phyloP scores from a whole-genome alignment of 1,139 yeast species.

The Taphrina communis region DNA sequence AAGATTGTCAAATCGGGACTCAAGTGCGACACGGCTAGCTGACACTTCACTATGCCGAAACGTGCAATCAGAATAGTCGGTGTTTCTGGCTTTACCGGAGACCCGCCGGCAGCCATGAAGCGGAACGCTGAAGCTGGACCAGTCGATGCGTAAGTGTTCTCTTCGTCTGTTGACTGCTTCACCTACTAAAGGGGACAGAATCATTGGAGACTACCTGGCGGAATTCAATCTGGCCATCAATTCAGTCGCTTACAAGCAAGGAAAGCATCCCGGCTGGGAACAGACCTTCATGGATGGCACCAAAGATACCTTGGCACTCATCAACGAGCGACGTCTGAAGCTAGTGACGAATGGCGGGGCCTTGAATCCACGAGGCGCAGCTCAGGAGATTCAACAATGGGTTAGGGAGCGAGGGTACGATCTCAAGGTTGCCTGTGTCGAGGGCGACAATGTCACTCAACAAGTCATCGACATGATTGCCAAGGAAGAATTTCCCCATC shows the following conservation, averaged over 20 bases:
- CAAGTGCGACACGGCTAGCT: no score
- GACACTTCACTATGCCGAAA: background rate
- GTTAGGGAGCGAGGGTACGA: slow-evolving; percentile 33
- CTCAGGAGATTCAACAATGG: slow-evolving; percentile 43
- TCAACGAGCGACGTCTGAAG: slow-evolving; percentile 44
- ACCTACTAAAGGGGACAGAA: background rate
- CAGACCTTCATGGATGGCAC: slow-evolving; percentile 43
- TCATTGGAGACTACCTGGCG: slow-evolving; percentile 48
- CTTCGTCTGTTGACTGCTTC: background rate
- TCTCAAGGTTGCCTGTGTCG: slow-evolving; percentile 47
- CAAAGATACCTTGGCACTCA: slow-evolving; percentile 42
- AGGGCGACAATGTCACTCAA: slow-evolving; percentile 46
- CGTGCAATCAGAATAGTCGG: slow-evolving; percentile 42
- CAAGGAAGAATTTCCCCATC: slow-evolving; percentile 44
- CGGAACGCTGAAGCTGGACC: slow-evolving; percentile 43
- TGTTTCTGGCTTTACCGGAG: slow-evolving; percentile 44
- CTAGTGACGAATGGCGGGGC: slow-evolving; percentile 48
- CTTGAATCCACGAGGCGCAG: slow-evolving; percentile 46
- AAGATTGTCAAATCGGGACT: no score
- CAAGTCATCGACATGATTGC: slow-evolving; percentile 37
- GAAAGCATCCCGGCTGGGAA: slow-evolving; percentile 47
- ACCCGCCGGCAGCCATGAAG: slow-evolving; percentile 40
- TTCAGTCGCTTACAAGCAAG: slow-evolving; percentile 44
- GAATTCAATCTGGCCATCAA: slow-evolving; percentile 48
- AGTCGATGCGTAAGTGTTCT: slow-evolving; percentile 45